Base-by-base conservation (phyloP, 192 early-diverging fungal species). In the Coemansia sp. region DNA sequence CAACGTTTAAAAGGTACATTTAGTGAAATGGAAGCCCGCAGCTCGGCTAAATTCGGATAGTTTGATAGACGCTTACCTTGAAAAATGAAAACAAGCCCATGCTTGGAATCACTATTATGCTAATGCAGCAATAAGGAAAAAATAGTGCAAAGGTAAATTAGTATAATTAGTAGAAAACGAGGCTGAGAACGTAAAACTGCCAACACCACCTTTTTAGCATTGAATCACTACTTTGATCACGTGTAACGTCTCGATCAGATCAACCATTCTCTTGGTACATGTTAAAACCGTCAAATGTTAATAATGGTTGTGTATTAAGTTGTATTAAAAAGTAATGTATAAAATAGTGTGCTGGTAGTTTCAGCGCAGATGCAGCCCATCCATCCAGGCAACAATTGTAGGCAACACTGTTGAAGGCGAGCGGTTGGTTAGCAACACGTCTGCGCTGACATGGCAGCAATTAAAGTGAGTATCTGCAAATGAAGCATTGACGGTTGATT, bases 21-120 rank as follows among this genome's bases (percentile, higher is more conserved):
- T 34, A 34, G 31, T 8, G 1, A 34, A 34, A 34, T 34, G 31
- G 31, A 34, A 2, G 15, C 5, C 14, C 21, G 37, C 20, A 17
- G 17, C 21, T 17, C 28, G 36, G 54, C 4, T n/a, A 8, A 6
- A 34, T 8, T 34, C 31, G 7, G 6, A 7, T 34, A 34, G 31
- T 34, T 34, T n/a, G 14, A 14, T 48, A 17, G 18, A 8, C 10
- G 25, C 52, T 54, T 69, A 53, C 63, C 63, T 74, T 68, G 55
- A 68, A 74, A 38, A 74, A 68, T 3, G 67, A 69, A 59, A 69
- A 68, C 48, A 74, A 54, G 25, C 67, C 72, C 67, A 74, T 74
- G 28, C 15, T 4, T 9, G 52, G 8, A 54, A 54, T 4, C 12
- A n/a, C 14, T 34, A 55, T 9, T 34, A 55, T 11, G 3, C 6